Percentiles rank a stretch among this genome's conserved stretches.
These are phyloP conservation scores for Phytophthora pisi DNA, from an alignment of 352 stramenopile species.

Conservation along the genomic window DNA sequence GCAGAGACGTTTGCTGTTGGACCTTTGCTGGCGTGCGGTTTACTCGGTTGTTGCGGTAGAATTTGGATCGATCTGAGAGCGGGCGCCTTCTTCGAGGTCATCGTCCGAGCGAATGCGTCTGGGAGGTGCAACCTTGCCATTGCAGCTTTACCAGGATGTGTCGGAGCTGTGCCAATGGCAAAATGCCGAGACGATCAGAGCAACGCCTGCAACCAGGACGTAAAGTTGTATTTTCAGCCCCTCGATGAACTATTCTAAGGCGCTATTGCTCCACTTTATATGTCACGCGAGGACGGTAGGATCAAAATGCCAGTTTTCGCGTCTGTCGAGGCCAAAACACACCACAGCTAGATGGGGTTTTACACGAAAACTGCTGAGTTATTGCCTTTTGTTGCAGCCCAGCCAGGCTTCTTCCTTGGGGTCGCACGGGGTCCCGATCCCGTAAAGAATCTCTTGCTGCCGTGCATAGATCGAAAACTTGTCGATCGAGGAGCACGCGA, in stretches of 20 bases:
- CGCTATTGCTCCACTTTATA: no score
- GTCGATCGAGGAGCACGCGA: constrained; percentile 6
- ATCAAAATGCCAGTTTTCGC: not conserved
- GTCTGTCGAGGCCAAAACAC: not conserved
- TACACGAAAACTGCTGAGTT: no score
- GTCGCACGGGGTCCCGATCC: constrained; percentile 8
- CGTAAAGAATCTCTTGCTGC: constrained; percentile 17
- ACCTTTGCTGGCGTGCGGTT: not conserved
- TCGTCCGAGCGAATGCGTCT: not conserved
- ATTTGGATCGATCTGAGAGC: not conserved
- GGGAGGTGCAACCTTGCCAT: not conserved
- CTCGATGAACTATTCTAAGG: not conserved
- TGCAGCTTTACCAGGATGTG: not conserved
- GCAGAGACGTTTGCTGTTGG: not conserved
- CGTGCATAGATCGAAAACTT: not conserved
- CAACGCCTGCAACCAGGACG: not conserved
- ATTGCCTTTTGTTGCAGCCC: not conserved
- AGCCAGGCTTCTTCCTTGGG: constrained; percentile 20
- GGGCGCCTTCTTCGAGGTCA: not conserved
- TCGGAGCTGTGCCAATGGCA: not conserved
- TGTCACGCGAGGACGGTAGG: no score
- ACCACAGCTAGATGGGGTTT: no score
- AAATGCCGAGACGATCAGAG: not conserved
- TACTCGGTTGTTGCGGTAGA: constrained; percentile 1
- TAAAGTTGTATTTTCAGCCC: not conserved